Conservation (phyloP, 495 filamentous ascomycete species). For the Penicillium lagena region DNA sequence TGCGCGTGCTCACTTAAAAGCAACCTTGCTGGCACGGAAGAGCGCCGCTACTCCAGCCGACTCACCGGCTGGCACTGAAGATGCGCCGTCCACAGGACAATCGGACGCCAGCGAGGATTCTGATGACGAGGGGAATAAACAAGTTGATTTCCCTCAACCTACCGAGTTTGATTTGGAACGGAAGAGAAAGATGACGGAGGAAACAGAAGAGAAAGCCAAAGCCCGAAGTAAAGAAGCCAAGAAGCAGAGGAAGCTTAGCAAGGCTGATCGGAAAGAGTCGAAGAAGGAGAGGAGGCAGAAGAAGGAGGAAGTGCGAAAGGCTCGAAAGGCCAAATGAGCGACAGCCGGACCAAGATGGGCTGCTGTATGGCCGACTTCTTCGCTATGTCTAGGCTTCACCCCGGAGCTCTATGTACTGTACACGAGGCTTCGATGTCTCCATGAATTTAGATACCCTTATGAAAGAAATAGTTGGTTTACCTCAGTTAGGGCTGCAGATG, state of each 20-base stretch:
- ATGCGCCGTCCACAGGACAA: constrained; percentile 16
- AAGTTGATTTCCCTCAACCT: neutral
- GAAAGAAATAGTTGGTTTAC: neutral
- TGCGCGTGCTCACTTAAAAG: constrained; percentile 44
- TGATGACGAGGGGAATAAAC: constrained; percentile 13
- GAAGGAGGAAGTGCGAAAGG: constrained; percentile 28
- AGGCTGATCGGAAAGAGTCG: constrained; percentile 16
- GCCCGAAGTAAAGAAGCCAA: constrained; percentile 9
- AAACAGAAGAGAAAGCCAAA: constrained; percentile 14
- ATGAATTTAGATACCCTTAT: constrained; percentile 10
- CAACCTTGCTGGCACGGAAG: constrained; percentile 34
- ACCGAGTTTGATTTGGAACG: neutral
- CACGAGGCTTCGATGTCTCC: constrained; percentile 2
- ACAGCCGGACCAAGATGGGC: neutral
- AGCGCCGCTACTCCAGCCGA: constrained; percentile 7
- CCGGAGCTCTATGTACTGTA: constrained; percentile 2
- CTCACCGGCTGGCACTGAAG: constrained; percentile 24
- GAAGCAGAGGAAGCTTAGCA: constrained; percentile 22
- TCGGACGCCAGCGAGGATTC: constrained; percentile 15
- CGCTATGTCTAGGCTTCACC: neutral
- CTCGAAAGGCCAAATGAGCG: constrained; percentile 17
- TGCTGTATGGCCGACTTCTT: neutral
- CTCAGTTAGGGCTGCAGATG: too few species aligned
- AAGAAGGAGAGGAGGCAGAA: constrained; percentile 35
- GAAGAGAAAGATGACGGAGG: constrained; percentile 13